These are phyloP conservation scores for Suhomyces anneliseae DNA, from an alignment of 1,139 yeast genomes.

Conservation along the genomic window DNA sequence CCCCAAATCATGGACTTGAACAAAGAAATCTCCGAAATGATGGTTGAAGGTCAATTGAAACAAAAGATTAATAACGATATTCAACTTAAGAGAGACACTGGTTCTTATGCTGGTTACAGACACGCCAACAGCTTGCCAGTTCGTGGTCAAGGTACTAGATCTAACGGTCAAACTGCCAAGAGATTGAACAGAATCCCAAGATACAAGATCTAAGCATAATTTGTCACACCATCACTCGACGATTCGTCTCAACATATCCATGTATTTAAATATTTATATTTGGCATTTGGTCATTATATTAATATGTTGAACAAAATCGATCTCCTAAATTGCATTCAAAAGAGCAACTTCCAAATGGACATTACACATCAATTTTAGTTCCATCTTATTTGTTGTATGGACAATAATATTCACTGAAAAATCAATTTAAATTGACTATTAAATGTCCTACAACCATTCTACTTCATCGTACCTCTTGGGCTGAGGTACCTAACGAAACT, in stretches of 20 bases:
- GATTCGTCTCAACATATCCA: no score
- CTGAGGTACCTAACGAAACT: background rate
- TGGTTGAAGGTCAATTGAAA: conserved; percentile 83
- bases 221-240: no score
- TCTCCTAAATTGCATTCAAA: no score
- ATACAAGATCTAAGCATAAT: conserved; percentile 24
- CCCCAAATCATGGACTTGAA: conserved; percentile 84
- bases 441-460: background rate
- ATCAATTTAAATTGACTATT: no score
- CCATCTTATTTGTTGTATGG: no score
- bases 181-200: conserved; percentile 79
- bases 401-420: no score
- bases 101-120: conserved; percentile 85
- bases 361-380: background rate
- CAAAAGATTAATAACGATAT: conserved; percentile 80
- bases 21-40: conserved; percentile 79
- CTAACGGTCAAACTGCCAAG: conserved; percentile 86
- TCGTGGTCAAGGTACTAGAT: conserved; percentile 90
- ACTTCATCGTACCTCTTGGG: background rate
- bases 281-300: no score
- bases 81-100: conserved; percentile 74
- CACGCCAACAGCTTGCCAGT: conserved; percentile 90
- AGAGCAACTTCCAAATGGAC: no score
- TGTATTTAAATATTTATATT: no score
- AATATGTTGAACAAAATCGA: no score